Percentiles rank a stretch among this genome's conserved stretches.
Evolutionary conservation across 1,139 yeast genomes (phyloP).

Genomic region (Casaregolazyma lundiana): DNA sequence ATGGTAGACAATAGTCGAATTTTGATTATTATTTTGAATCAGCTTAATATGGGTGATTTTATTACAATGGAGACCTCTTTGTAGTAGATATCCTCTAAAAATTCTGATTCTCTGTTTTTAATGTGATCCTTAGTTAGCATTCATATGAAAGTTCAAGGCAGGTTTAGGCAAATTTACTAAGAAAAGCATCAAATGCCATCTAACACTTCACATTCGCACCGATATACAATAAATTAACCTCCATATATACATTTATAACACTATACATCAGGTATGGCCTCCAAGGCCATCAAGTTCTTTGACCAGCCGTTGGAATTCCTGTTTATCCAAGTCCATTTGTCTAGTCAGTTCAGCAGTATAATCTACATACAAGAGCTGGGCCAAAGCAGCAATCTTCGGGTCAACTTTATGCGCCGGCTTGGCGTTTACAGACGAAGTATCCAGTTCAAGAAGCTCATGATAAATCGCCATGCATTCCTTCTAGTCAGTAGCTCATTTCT

Average conservation of each 20-base stretch:
- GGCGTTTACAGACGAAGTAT: conserved; percentile 24
- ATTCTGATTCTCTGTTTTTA: background rate
- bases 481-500: background rate
- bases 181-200: no score
- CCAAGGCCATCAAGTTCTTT: conserved; percentile 21
- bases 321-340: conserved; percentile 27
- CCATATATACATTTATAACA: background rate
- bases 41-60: no score
- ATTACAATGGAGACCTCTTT: no score
- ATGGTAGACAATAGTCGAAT: no score
- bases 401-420: conserved; percentile 17
- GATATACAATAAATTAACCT: background rate
- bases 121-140: background rate
- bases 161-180: no score
- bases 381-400: conserved; percentile 30
- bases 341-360: conserved; percentile 28
- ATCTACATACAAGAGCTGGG: conserved; percentile 29
- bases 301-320: conserved; percentile 23
- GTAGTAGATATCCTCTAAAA: no score
- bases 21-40: no score
- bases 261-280: background rate
- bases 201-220: no score
- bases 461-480: conserved; percentile 28
- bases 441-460: conserved; percentile 22
- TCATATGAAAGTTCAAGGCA: background rate